A percentile compares a stretch with the other conserved stretches of the same genome.
Conservation (phyloP, 2,329 filamentous ascomycete genomes). For the Blumeriella jaapii region DNA sequence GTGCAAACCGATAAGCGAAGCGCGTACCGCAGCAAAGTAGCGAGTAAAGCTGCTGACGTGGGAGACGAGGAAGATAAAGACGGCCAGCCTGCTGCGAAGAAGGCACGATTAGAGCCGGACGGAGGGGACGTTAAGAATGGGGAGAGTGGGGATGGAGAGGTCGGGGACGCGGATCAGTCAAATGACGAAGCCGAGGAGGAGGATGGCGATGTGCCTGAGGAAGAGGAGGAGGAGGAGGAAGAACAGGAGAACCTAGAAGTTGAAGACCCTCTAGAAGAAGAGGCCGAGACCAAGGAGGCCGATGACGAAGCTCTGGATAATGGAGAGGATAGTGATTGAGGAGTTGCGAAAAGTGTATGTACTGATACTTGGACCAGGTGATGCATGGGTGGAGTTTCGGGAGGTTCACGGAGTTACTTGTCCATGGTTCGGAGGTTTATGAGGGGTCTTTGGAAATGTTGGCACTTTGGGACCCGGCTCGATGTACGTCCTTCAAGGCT, state of each 20-base stretch:
- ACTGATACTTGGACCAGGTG: too few species aligned
- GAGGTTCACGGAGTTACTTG: too few species aligned
- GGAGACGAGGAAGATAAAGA: slow-evolving; percentile 17
- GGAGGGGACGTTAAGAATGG: slow-evolving; percentile 4
- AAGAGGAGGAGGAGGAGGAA: slow-evolving; percentile 41
- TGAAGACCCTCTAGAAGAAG: slow-evolving; percentile 43
- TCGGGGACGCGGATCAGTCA: slow-evolving; percentile 31
- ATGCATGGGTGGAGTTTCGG: too few species aligned
- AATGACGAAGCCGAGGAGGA: slow-evolving; percentile 30
- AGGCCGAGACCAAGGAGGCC: slow-evolving; percentile 37
- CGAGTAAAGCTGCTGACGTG: slow-evolving; percentile 37
- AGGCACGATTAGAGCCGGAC: slow-evolving; percentile 30
- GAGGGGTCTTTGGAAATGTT: too few species aligned
- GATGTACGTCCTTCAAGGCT: too few species aligned
- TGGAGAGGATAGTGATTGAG: slow-evolving; percentile 37
- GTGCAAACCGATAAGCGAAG: slow-evolving; percentile 61
- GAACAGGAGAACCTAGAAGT: slow-evolving; percentile 43
- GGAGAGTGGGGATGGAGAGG: slow-evolving; percentile 37
- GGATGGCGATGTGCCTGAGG: slow-evolving; percentile 36
- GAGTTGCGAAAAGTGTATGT: too few species aligned
- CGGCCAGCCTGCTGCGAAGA: slow-evolving; percentile 25
- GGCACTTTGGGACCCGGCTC: too few species aligned
- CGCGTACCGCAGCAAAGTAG: slow-evolving; percentile 57
- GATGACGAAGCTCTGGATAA: slow-evolving; percentile 48
- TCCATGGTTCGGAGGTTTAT: too few species aligned